phyloP scores from a whole-genome alignment of 2,329 filamentous ascomycete genomes.

The Eutypella sp. region DNA sequence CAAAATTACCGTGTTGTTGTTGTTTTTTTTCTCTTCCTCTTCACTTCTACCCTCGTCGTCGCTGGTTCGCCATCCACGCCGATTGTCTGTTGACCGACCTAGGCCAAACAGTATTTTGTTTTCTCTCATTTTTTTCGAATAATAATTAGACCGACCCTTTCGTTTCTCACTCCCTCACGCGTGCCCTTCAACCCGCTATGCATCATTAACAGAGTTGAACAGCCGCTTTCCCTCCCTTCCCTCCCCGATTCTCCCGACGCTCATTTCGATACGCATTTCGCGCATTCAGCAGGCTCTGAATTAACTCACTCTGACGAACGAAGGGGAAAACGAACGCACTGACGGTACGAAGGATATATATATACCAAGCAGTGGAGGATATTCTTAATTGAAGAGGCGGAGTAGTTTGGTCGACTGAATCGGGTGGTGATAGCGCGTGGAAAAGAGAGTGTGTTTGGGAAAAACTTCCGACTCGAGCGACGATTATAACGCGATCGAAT shows the following conservation, averaged over 20 bases:
- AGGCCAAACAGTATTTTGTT: too few relatives aligned
- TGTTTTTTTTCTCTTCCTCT: constrained; percentile 8
- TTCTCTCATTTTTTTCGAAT: constrained; percentile 19
- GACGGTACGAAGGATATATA: background rate
- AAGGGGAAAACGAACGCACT: constrained; percentile 12
- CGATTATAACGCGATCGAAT: too few relatives aligned
- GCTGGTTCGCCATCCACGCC: constrained; percentile 21
- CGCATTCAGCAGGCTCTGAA: constrained; percentile 54
- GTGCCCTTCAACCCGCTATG: constrained; percentile 1
- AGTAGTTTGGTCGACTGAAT: background rate
- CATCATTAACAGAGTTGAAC: constrained; percentile 1
- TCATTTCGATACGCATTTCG: constrained; percentile 28
- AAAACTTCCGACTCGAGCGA: constrained; percentile 10
- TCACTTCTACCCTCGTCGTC: constrained; percentile 14
- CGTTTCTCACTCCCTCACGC: constrained; percentile 14
- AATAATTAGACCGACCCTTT: constrained; percentile 28
- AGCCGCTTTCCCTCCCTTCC: too few relatives aligned
- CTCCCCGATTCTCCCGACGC: constrained; percentile 22
- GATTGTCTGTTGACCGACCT: constrained; percentile 32
- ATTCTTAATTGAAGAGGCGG: background rate
- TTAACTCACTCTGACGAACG: constrained; percentile 11
- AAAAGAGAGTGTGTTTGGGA: constrained; percentile 8
- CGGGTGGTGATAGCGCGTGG: constrained; percentile 8
- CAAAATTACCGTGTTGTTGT: constrained; percentile 9
- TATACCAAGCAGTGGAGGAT: background rate